Conservation (phyloP, 2,329 filamentous ascomycete species). For the Tetracladium maxilliforme region DNA sequence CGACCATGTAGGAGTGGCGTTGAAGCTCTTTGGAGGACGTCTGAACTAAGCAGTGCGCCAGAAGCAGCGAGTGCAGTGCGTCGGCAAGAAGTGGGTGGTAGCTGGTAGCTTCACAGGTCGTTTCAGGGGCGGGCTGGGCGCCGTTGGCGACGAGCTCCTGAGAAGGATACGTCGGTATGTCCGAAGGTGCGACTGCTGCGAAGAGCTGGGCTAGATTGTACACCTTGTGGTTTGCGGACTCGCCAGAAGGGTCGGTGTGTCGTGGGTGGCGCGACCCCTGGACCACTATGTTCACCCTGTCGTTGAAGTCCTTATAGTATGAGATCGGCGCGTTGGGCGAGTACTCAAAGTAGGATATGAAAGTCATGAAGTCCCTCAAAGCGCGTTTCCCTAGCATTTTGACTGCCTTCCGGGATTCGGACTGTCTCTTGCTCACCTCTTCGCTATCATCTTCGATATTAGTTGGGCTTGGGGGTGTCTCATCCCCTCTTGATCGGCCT, state of each 20-base stretch:
- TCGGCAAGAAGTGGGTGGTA: conserved; percentile 73
- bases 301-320: conserved; percentile 38
- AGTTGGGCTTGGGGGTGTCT: conserved; percentile 7
- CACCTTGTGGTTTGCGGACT: no score
- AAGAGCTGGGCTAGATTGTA: no score
- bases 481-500: conserved; percentile 7
- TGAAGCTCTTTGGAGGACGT: conserved; percentile 65
- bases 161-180: no score
- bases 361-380: conserved; percentile 58
- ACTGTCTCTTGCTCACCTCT: conserved; percentile 23
- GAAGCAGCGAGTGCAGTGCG: conserved; percentile 61
- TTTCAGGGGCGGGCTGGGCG: no score
- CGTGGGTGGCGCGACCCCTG: no score
- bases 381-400: conserved; percentile 64
- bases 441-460: conserved; percentile 10
- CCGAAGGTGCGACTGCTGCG: no score
- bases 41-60: conserved; percentile 67
- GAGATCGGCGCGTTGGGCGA: conserved; percentile 53
- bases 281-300: no score
- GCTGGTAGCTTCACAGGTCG: conserved; percentile 57
- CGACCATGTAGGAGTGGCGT: conserved; percentile 71
- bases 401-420: conserved; percentile 53
- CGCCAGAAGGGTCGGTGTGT: no score
- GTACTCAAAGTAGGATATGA: conserved; percentile 64
- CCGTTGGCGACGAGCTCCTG: no score